These are phyloP conservation scores for Funneliformis caledonium DNA, from an alignment of 371 early-diverging fungal genomes.

Conservation along the genomic window DNA sequence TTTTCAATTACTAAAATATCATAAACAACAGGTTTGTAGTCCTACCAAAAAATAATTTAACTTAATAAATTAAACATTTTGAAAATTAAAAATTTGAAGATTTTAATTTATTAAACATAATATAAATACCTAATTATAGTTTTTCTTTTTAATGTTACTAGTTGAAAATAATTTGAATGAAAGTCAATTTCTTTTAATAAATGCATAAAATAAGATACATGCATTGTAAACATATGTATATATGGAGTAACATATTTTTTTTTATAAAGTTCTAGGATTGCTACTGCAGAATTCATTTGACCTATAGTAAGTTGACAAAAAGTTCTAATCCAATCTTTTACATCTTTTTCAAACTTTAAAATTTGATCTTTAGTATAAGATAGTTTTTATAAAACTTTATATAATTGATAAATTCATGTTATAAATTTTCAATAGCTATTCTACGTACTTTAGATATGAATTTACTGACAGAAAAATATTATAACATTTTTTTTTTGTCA, in stretches of 20 bases:
- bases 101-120: background rate
- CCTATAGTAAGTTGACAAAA: background rate
- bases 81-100: background rate
- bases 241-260: background rate
- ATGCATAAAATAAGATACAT: background rate
- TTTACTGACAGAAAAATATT: conserved; percentile 5
- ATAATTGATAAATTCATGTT: background rate
- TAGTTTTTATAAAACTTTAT: background rate
- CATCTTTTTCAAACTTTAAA: background rate
- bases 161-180: background rate
- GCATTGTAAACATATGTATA: conserved; percentile 2
- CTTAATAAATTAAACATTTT: background rate
- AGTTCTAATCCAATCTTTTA: background rate
- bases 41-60: background rate
- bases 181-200: background rate
- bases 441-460: background rate
- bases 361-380: background rate
- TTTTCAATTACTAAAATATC: conserved; percentile 8
- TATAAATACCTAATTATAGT: background rate
- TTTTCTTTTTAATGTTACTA: background rate
- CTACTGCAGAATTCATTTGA: background rate
- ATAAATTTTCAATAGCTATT: background rate
- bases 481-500: conserved; percentile 1
- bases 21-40: conserved; percentile 6
- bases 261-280: background rate